A percentile compares a stretch with the other conserved stretches of the same genome.
These are phyloP conservation scores for Curvularia spicifera DNA, from an alignment of 2,329 filamentous ascomycete species.

Conservation along the genomic window DNA sequence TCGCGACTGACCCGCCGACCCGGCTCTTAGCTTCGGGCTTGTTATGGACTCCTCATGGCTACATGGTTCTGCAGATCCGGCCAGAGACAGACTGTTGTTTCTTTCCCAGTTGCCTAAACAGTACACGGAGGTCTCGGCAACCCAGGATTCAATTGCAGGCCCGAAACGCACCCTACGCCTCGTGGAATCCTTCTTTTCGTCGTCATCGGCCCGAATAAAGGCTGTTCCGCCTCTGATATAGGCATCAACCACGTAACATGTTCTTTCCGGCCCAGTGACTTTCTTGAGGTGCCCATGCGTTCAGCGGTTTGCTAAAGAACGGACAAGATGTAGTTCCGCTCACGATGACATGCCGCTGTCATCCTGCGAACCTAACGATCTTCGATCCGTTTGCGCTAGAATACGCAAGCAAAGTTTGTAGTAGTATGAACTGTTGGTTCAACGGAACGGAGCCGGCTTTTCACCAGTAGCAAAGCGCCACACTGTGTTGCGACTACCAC, in stretches of 20 bases:
- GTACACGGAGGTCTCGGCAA: not conserved
- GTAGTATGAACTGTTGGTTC: not conserved
- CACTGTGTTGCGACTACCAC: not conserved
- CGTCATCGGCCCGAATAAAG: not conserved
- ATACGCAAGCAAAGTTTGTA: not conserved
- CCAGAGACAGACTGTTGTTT: not conserved
- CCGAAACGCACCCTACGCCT: not conserved
- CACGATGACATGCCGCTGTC: too few relatives aligned
- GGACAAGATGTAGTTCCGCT: too few relatives aligned
- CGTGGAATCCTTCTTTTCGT: not conserved
- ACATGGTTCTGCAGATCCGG: constrained; percentile 3
- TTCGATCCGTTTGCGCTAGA: not conserved
- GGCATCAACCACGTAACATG: not conserved
- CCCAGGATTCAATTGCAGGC: not conserved
- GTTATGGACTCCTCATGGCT: not conserved
- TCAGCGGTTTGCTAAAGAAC: not conserved
- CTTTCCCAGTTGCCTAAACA: constrained; percentile 2
- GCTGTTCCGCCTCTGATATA: not conserved
- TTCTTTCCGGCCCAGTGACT: not conserved
- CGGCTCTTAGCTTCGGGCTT: constrained; percentile 6
- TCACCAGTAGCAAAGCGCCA: not conserved
- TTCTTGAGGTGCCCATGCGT: not conserved
- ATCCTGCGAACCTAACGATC: too few relatives aligned
- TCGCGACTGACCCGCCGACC: constrained; percentile 10
- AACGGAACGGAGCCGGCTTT: not conserved